Evolutionary conservation across 306 rosid genomes (phyloP).

Genomic region (Corylus avellana): DNA sequence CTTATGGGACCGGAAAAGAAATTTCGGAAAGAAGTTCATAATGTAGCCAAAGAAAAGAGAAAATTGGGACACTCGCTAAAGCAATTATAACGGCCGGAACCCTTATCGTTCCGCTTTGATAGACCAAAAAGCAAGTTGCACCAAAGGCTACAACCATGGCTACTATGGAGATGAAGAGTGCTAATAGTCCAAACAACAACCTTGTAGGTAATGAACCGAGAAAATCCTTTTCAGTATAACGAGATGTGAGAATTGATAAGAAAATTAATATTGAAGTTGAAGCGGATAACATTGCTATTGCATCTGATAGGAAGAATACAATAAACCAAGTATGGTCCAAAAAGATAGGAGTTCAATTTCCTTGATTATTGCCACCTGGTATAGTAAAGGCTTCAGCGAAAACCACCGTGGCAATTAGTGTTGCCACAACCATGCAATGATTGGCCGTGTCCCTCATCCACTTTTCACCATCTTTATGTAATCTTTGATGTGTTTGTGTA

Average conservation of each 20-base stretch:
- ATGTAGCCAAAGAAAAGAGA: background rate
- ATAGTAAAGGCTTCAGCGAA: slow-evolving; percentile 50
- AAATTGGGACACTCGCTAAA: background rate
- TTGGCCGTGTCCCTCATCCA: slow-evolving; percentile 57
- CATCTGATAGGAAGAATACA: slow-evolving; percentile 5
- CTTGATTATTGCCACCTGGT: slow-evolving; percentile 44
- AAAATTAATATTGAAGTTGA: too few relatives aligned
- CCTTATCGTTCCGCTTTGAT: background rate
- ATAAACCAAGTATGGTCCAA: background rate
- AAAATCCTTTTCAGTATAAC: background rate
- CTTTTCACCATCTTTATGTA: slow-evolving; percentile 34
- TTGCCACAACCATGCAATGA: slow-evolving; percentile 49
- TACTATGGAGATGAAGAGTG: slow-evolving; percentile 9
- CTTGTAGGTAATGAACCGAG: background rate
- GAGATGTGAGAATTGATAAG: too few relatives aligned
- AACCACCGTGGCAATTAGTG: slow-evolving; percentile 49
- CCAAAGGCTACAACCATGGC: background rate
- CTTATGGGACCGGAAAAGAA: background rate
- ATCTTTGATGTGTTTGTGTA: slow-evolving; percentile 24
- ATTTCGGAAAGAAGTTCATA: background rate
- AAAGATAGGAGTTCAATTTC: background rate
- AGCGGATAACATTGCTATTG: background rate
- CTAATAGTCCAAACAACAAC: background rate
- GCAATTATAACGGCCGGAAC: background rate
- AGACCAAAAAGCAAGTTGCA: background rate